These are phyloP conservation scores for Dalbergia cultrata DNA, from an alignment of 306 rosid genomes.

Conservation along the genomic window DNA sequence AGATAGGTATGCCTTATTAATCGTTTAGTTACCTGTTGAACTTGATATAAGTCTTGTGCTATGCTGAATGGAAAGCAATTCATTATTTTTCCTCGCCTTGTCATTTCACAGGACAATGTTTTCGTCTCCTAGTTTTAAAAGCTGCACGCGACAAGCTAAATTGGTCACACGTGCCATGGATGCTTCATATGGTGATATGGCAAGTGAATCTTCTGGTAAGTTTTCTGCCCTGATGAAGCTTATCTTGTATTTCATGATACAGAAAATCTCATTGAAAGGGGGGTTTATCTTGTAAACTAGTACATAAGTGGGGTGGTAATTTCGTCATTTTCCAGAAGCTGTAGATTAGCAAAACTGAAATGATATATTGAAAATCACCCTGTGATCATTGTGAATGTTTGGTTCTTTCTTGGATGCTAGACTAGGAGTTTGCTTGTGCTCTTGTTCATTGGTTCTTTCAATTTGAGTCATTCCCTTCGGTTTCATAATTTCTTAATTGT, in stretches of 20 bases:
- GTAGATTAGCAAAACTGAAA: slow-evolving; percentile 2
- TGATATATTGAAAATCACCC: slow-evolving; percentile 18
- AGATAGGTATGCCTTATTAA: slow-evolving; percentile 60
- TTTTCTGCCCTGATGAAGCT: slow-evolving; percentile 39
- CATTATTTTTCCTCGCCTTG: slow-evolving; percentile 5
- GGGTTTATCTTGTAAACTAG: slow-evolving; percentile 19
- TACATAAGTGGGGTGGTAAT: background rate
- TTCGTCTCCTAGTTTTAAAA: slow-evolving; percentile 49
- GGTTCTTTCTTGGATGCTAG: slow-evolving; percentile 25
- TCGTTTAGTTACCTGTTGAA: slow-evolving; percentile 25
- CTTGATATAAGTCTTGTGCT: slow-evolving; percentile 17
- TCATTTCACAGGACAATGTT: slow-evolving; percentile 39
- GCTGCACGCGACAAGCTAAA: slow-evolving; percentile 42
- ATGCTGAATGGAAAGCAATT: slow-evolving; percentile 24
- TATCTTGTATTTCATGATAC: slow-evolving; percentile 13
- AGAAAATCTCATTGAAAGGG: slow-evolving; percentile 14
- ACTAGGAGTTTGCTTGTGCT: slow-evolving; percentile 29
- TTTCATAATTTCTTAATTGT: slow-evolving; percentile 23
- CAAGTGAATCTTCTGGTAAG: slow-evolving; percentile 74
- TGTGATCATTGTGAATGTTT: slow-evolving; percentile 12
- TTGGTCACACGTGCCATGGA: slow-evolving; percentile 77
- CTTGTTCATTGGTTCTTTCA: slow-evolving; percentile 25
- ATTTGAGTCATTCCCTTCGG: slow-evolving; percentile 36
- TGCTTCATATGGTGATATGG: slow-evolving; percentile 80
- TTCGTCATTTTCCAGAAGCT: background rate